Percentiles rank a stretch among this genome's conserved stretches.
Conservation (phyloP, 306 rosid genomes). For the Malus sylvestris region DNA sequence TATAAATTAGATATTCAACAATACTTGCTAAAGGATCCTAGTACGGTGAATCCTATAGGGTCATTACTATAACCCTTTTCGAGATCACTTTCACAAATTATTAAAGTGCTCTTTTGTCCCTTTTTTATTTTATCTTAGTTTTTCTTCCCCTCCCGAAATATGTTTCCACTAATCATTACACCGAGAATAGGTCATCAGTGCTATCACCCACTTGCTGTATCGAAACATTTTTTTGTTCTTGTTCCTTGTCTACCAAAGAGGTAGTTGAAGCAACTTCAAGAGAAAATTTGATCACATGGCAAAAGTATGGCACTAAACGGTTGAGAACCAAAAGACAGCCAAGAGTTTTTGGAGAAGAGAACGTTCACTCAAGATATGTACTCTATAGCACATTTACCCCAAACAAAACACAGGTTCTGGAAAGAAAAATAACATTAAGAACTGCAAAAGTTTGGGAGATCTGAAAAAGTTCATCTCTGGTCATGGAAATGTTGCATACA, state of each 20-base stretch:
- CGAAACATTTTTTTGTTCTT: not conserved
- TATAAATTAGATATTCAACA: not conserved
- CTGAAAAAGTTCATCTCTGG: not conserved
- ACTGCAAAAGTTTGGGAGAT: not conserved
- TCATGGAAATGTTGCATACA: not conserved
- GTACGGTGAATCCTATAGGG: too few species aligned
- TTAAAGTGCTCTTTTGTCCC: not conserved
- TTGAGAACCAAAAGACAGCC: not conserved
- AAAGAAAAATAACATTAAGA: not conserved
- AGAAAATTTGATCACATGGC: not conserved
- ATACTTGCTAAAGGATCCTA: not conserved
- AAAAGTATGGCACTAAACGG: not conserved
- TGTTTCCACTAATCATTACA: not conserved
- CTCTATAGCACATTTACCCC: not conserved
- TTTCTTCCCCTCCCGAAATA: not conserved
- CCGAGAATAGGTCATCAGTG: not conserved
- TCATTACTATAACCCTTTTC: not conserved
- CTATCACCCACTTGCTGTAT: not conserved
- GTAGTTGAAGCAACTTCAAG: not conserved
- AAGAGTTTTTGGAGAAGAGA: too few species aligned
- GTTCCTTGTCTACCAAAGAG: not conserved
- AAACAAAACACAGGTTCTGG: not conserved
- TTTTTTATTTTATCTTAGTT: not conserved
- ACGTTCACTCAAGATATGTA: not conserved
- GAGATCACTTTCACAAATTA: not conserved